These are phyloP conservation scores for Myochromella boudieri DNA, from an alignment of 768 basidiomycete genomes.

Conservation along the genomic window DNA sequence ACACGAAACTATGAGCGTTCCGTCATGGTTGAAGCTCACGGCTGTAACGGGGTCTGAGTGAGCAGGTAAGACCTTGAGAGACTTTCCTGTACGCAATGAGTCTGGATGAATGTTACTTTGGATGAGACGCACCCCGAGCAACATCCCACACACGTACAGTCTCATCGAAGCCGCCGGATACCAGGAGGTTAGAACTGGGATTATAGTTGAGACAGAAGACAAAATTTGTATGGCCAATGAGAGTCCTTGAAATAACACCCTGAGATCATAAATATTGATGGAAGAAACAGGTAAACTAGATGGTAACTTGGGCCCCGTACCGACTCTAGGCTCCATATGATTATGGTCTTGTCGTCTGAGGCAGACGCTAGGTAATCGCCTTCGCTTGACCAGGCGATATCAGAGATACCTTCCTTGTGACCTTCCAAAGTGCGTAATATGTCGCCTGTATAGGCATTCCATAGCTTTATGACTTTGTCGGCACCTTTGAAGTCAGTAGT, in stretches of 20 bases:
- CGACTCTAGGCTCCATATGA: slow-evolving; percentile 78
- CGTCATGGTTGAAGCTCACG: slow-evolving; percentile 92
- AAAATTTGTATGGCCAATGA: slow-evolving; percentile 89
- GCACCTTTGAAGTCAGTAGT: slow-evolving; percentile 57
- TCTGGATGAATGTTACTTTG: not conserved
- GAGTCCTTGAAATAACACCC: slow-evolving; percentile 60
- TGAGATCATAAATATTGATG: slow-evolving; percentile 24
- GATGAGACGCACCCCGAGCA: slow-evolving; percentile 60
- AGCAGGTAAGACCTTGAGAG: slow-evolving; percentile 87
- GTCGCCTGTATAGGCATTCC: slow-evolving; percentile 73
- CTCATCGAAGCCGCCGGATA: slow-evolving; percentile 94
- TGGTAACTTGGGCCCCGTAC: slow-evolving; percentile 33
- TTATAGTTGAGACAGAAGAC: slow-evolving; percentile 95
- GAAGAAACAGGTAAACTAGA: slow-evolving; percentile 10
- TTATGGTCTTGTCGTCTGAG: slow-evolving; percentile 89
- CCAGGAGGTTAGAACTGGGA: slow-evolving; percentile 85
- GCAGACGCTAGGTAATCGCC: slow-evolving; percentile 85
- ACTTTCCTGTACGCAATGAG: slow-evolving; percentile 52
- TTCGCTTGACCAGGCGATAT: slow-evolving; percentile 87
- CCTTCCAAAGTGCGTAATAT: slow-evolving; percentile 72
- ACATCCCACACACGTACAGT: slow-evolving; percentile 98
- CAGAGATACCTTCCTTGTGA: slow-evolving; percentile 83
- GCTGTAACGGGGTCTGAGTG: slow-evolving; percentile 97
- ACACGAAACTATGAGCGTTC: slow-evolving; percentile 90
- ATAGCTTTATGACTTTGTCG: slow-evolving; percentile 80